Conservation (phyloP, 306 rosid genomes). For the Trifolium dubium region DNA sequence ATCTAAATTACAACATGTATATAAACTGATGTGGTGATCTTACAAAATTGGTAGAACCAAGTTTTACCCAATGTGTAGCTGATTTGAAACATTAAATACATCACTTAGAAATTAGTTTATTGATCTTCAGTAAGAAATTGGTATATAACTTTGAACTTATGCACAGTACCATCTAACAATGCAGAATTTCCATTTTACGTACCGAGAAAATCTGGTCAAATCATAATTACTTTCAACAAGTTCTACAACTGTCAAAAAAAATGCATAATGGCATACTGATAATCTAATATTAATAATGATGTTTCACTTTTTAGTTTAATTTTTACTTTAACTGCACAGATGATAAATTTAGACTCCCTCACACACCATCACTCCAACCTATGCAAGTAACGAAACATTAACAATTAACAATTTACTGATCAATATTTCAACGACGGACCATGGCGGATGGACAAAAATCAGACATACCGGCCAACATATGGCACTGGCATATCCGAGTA, state of each 20-base stretch:
- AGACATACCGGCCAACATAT: no score
- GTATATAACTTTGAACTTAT: slow-evolving; percentile 14
- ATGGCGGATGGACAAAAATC: no score
- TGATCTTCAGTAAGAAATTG: not conserved
- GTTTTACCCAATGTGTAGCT: slow-evolving; percentile 25
- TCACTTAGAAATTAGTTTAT: slow-evolving; percentile 6
- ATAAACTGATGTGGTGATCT: slow-evolving; percentile 8
- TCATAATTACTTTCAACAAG: slow-evolving; percentile 5
- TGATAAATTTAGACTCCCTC: slow-evolving; percentile 10
- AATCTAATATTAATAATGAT: not conserved
- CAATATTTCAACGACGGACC: no score
- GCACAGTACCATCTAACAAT: slow-evolving; percentile 4
- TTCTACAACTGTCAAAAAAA: slow-evolving; percentile 3
- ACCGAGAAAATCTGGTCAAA: slow-evolving; percentile 15
- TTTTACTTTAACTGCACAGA: not conserved
- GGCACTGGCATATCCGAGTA: no score
- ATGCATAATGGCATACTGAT: not conserved
- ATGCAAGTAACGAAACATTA: slow-evolving; percentile 1
- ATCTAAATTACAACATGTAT: slow-evolving; percentile 14
- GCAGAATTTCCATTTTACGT: slow-evolving; percentile 1
- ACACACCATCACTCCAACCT: not conserved
- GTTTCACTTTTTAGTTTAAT: not conserved
- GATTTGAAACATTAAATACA: slow-evolving; percentile 15
- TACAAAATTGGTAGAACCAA: slow-evolving; percentile 14
- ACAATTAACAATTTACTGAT: not conserved